Evolutionary conservation across 495 filamentous ascomycete species (phyloP).

Genomic region (Halenospora varia): DNA sequence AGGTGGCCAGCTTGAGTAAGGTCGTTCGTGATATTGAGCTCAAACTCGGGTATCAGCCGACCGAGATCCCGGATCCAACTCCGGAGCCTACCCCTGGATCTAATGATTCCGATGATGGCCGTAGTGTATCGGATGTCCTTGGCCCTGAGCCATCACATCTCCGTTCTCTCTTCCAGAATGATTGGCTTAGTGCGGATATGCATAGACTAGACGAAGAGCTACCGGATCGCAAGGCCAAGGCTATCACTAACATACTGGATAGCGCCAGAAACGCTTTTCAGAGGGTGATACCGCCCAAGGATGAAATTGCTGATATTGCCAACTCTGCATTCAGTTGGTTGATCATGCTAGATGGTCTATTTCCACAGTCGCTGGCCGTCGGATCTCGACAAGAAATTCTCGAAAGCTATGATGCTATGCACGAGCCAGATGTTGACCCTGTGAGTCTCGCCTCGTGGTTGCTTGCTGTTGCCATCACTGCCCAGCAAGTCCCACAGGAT

Average conservation of each 20-base stretch:
- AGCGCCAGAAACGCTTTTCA: constrained; percentile 7
- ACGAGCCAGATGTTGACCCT: constrained; percentile 10
- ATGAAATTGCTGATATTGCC: constrained; percentile 6
- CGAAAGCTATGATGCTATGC: constrained; percentile 11
- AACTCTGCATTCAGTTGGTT: constrained; percentile 9
- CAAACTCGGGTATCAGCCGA: constrained; percentile 8
- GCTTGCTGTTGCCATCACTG: constrained; percentile 9
- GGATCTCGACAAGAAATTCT: constrained; percentile 8
- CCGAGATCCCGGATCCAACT: neutral
- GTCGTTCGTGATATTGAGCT: constrained; percentile 8
- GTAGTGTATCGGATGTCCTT: constrained; percentile 5
- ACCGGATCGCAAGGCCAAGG: constrained; percentile 4
- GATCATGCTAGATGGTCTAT: constrained; percentile 3
- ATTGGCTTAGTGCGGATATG: constrained; percentile 16
- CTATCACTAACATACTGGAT: neutral
- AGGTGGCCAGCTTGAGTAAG: constrained; percentile 15
- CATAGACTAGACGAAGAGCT: neutral
- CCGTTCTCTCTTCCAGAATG: constrained; percentile 15
- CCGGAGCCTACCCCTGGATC: neutral
- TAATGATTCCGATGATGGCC: constrained; percentile 11
- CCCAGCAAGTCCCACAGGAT: constrained; percentile 4
- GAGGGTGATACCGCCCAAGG: constrained; percentile 10
- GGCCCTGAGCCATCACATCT: constrained; percentile 9
- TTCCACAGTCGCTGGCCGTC: constrained; percentile 9
- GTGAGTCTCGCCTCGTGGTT: constrained; percentile 11